These are phyloP conservation scores for Ganoderma meredithae DNA, from an alignment of 1,284 basidiomycete genomes.

Conservation along the genomic window DNA sequence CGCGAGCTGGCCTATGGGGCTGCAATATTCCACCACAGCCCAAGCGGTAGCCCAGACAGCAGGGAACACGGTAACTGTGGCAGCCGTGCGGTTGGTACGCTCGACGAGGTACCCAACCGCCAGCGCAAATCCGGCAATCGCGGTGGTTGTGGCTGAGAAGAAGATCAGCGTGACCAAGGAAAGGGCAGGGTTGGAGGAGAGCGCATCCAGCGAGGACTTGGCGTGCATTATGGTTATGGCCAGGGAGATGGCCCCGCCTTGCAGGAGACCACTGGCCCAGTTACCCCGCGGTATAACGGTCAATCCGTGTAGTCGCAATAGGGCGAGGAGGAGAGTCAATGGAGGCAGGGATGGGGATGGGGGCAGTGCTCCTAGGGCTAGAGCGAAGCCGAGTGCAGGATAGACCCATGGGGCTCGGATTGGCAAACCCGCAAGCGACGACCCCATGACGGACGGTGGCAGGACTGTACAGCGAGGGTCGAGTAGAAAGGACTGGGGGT, in stretches of 20 bases:
- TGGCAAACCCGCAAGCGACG: slow-evolving; percentile 19
- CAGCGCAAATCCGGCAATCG: slow-evolving; percentile 49
- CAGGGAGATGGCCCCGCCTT: slow-evolving; percentile 50
- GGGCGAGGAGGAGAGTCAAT: slow-evolving; percentile 53
- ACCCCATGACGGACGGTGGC: not conserved
- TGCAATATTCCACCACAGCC: slow-evolving; percentile 56
- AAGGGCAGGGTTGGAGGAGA: slow-evolving; percentile 60
- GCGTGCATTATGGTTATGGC: slow-evolving; percentile 57
- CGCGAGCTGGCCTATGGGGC: slow-evolving; percentile 72
- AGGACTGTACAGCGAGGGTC: not conserved
- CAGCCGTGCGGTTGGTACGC: slow-evolving; percentile 42
- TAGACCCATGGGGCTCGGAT: slow-evolving; percentile 42
- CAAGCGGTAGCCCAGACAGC: slow-evolving; percentile 71
- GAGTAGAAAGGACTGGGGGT: not conserved
- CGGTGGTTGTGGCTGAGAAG: slow-evolving; percentile 53
- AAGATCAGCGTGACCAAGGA: slow-evolving; percentile 56
- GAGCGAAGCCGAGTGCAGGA: slow-evolving; percentile 42
- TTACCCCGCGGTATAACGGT: slow-evolving; percentile 49
- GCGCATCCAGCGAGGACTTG: slow-evolving; percentile 58
- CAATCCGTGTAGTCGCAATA: slow-evolving; percentile 57
- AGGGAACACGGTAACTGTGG: slow-evolving; percentile 65
- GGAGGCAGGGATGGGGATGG: slow-evolving; percentile 61
- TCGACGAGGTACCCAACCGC: slow-evolving; percentile 45
- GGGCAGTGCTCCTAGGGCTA: slow-evolving; percentile 55
- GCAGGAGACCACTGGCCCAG: slow-evolving; percentile 45